These are phyloP conservation scores for Quercus variabilis DNA, from an alignment of 306 rosid species.

Conservation along the genomic window DNA sequence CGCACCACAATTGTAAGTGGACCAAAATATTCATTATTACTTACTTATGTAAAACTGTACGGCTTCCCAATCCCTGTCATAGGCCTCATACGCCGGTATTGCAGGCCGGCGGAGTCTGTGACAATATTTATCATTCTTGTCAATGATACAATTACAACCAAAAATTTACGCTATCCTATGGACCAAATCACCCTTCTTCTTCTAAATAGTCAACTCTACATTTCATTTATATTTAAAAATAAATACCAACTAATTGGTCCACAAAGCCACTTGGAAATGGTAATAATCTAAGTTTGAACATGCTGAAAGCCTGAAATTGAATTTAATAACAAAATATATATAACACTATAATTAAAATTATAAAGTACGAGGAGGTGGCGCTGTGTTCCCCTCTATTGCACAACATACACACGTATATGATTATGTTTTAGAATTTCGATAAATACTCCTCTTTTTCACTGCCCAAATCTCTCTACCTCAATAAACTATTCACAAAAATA, in stretches of 20 bases:
- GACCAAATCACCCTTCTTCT: conserved; percentile 6
- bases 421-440: conserved; percentile 37
- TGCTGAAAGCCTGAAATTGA: too few species aligned
- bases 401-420: conserved; percentile 33
- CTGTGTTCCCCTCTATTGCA: conserved; percentile 52
- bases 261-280: neutral
- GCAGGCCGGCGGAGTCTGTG: conserved; percentile 42
- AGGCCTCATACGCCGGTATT: conserved; percentile 29
- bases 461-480: conserved; percentile 46
- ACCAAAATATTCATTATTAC: neutral
- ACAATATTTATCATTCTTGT: conserved; percentile 29
- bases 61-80: conserved; percentile 16
- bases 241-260: conserved; percentile 11
- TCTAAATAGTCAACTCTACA: conserved; percentile 27
- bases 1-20: neutral
- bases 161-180: too few species aligned
- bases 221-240: conserved; percentile 11
- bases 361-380: conserved; percentile 67
- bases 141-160: neutral
- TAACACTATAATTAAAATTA: too few species aligned
- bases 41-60: neutral
- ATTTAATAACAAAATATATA: too few species aligned
- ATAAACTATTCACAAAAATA: conserved; percentile 15
- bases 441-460: conserved; percentile 55
- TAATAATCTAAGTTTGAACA: neutral